Percentiles rank a stretch among this genome's conserved stretches.
Evolutionary conservation across 345 rosid genomes (phyloP).

Genomic region (Litchi chinensis): DNA sequence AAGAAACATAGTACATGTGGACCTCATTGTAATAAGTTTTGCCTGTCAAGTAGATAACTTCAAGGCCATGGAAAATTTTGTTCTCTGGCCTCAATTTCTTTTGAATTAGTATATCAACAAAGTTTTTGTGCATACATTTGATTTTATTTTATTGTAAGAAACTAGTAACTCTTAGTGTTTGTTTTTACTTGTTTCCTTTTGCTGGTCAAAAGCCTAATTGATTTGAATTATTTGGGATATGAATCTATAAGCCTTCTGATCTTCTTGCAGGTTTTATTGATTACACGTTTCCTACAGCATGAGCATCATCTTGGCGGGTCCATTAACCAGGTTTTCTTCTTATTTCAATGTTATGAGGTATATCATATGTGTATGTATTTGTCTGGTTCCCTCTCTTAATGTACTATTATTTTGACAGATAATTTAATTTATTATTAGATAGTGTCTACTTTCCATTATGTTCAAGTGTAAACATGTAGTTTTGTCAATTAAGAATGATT

Average conservation of each 20-base stretch:
- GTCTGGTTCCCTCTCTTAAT: too few species aligned
- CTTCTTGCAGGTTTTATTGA: slow-evolving; percentile 66
- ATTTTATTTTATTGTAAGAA: not conserved
- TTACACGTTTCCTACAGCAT: slow-evolving; percentile 90
- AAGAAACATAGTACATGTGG: too few species aligned
- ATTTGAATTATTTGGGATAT: not conserved
- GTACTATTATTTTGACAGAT: not conserved
- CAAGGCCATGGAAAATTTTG: not conserved
- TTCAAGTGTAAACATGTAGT: not conserved
- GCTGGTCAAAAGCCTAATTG: not conserved
- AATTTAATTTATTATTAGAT: not conserved
- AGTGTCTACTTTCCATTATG: not conserved
- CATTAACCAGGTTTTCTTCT: slow-evolving; percentile 65
- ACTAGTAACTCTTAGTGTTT: not conserved
- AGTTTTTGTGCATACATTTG: not conserved
- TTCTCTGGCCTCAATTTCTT: not conserved
- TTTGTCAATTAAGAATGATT: not conserved
- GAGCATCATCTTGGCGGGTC: slow-evolving; percentile 89
- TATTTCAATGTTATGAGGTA: not conserved
- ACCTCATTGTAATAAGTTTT: too few species aligned
- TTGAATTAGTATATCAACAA: not conserved
- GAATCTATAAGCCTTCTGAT: slow-evolving; percentile 2
- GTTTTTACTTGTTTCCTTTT: not conserved
- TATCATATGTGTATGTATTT: not conserved
- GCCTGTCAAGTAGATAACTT: too few species aligned